These are phyloP conservation scores for Jacaranda copaia DNA, from an alignment of 257 asterid genomes.

Conservation along the genomic window DNA sequence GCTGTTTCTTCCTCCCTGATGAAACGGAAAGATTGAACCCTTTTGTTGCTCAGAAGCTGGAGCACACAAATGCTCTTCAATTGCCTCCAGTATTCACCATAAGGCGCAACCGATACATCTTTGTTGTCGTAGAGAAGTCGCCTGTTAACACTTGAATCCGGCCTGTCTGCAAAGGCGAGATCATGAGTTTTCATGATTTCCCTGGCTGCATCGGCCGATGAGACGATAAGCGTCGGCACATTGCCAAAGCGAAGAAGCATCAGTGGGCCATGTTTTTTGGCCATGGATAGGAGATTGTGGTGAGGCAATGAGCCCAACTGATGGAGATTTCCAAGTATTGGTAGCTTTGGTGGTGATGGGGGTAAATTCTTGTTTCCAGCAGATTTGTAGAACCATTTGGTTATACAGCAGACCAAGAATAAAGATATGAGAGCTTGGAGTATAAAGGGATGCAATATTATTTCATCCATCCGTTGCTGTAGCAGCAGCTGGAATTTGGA, in stretches of 20 bases:
- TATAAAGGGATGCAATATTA: background rate
- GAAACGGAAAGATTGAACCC: conserved; percentile 43
- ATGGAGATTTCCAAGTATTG: too few relatives aligned
- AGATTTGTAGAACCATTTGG: conserved; percentile 30
- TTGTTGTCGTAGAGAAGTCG: conserved; percentile 36
- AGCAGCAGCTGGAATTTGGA: background rate
- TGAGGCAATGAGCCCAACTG: too few relatives aligned
- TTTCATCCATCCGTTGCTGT: background rate
- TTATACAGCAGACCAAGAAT: conserved; percentile 13
- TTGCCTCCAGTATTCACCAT: conserved; percentile 63
- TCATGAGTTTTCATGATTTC: conserved; percentile 57
- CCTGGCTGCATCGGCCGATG: conserved; percentile 45
- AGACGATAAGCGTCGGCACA: background rate
- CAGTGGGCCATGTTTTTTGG: conserved; percentile 46
- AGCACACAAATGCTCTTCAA: conserved; percentile 47
- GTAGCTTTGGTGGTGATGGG: too few relatives aligned
- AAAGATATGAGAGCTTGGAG: conserved; percentile 24
- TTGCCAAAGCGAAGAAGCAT: conserved; percentile 56
- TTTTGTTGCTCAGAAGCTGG: conserved; percentile 51
- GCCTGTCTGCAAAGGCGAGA: conserved; percentile 36
- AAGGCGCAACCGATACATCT: conserved; percentile 45
- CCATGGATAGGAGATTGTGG: conserved; percentile 34
- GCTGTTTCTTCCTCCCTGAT: conserved; percentile 51
- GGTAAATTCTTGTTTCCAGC: too few relatives aligned
- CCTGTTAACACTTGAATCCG: conserved; percentile 15